A percentile compares a stretch with the other conserved stretches of the same genome.
Conservation (phyloP, 2,329 filamentous ascomycete genomes). For the Xylariaceae sp. region DNA sequence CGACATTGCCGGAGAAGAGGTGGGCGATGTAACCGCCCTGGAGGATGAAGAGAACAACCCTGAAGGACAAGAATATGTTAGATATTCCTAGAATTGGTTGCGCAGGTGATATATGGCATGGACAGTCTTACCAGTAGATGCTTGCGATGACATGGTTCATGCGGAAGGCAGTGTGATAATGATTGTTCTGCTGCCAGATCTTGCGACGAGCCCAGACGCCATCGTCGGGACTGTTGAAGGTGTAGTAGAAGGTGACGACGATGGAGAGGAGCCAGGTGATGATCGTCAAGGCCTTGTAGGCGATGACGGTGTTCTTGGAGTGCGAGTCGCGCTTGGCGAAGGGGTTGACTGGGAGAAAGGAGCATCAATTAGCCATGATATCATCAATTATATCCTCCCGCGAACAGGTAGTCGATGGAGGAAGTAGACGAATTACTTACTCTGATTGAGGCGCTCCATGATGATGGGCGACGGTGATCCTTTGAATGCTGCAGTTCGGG, state of each 20-base stretch:
- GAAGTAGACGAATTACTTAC: slow-evolving; percentile 19
- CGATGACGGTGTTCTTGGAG: slow-evolving; percentile 53
- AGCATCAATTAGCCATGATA: slow-evolving; percentile 11
- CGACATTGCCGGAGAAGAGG: slow-evolving; percentile 63
- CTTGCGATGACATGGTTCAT: slow-evolving; percentile 59
- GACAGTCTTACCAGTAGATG: slow-evolving; percentile 64
- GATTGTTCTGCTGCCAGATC: slow-evolving; percentile 70
- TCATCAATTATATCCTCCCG: neutral
- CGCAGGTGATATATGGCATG: neutral
- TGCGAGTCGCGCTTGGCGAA: slow-evolving; percentile 68
- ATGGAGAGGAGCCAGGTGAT: slow-evolving; percentile 71
- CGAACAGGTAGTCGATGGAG: neutral
- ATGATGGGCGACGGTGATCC: slow-evolving; percentile 1
- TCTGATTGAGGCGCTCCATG: slow-evolving; percentile 32
- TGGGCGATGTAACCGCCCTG: slow-evolving; percentile 72
- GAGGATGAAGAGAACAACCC: slow-evolving; percentile 67
- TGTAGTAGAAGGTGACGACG: slow-evolving; percentile 69
- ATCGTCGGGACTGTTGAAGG: slow-evolving; percentile 58
- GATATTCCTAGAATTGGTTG: neutral
- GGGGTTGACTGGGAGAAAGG: slow-evolving; percentile 57
- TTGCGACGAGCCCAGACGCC: slow-evolving; percentile 53
- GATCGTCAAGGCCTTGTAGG: slow-evolving; percentile 71
- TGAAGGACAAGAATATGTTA: slow-evolving; percentile 29
- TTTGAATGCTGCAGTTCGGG: neutral
- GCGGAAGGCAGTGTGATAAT: slow-evolving; percentile 66